Evolutionary conservation across 2,329 filamentous ascomycete genomes (phyloP).

Genomic region (Fusarium virguliforme): DNA sequence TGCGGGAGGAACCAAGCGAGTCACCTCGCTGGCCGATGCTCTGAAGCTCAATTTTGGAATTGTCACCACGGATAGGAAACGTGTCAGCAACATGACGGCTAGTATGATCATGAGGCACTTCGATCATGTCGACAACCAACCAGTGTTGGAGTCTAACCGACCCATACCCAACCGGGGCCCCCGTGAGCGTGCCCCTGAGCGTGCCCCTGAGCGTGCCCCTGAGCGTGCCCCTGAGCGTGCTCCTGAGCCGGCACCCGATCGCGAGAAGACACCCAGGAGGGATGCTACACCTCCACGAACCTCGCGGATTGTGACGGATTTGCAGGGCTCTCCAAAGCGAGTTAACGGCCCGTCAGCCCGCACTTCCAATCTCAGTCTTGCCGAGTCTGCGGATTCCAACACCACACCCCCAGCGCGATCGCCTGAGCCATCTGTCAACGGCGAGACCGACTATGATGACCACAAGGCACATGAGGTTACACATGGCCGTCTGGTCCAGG

Average conservation of each 20-base stretch:
- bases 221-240: neutral
- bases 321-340: constrained; percentile 62
- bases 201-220: too few species aligned
- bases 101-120: constrained; percentile 84
- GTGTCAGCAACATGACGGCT: constrained; percentile 79
- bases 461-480: constrained; percentile 90
- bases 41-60: constrained; percentile 98
- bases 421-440: constrained; percentile 53
- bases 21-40: constrained; percentile 95
- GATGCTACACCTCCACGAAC: constrained; percentile 45
- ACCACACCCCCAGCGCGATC: constrained; percentile 47
- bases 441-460: constrained; percentile 76
- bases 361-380: constrained; percentile 27
- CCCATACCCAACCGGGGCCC: constrained; percentile 44
- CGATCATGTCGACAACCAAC: constrained; percentile 70
- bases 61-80: constrained; percentile 86
- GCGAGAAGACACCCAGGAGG: constrained; percentile 41
- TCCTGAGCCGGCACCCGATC: constrained; percentile 36
- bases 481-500: constrained; percentile 90
- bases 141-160: constrained; percentile 58
- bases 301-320: constrained; percentile 60
- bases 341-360: constrained; percentile 44
- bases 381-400: constrained; percentile 35
- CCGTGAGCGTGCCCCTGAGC: constrained; percentile 22
- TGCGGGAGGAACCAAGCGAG: constrained; percentile 95